Base-by-base conservation (phyloP, 306 rosid genomes). In the Glycine tomentella region DNA sequence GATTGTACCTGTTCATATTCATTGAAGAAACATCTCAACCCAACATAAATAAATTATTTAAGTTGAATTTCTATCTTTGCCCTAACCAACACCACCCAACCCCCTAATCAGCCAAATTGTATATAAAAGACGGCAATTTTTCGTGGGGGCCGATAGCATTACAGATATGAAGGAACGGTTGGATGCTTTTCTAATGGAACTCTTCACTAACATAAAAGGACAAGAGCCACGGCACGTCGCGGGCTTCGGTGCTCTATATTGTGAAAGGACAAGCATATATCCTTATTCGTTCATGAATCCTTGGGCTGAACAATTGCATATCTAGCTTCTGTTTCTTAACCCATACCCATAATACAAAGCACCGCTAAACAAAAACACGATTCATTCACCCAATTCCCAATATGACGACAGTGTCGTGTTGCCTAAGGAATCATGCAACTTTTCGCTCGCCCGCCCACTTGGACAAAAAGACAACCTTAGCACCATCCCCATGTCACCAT, bases 181-280 rank as follows among this genome's bases (percentile, higher is more conserved):
- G 51, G 67, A 62, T 70, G 52, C 67, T 69, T 20, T 20, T 20
- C 20, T 20, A 20, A 20, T 20, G 20, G 0, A 20, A 20, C 20
- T 33, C 45, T 15, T 79, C 68, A 48, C 36, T 4, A 34, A 38
- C 16, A 17, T 68, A 76, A 62, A 48, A 44, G 38, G 82, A 77
- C 67, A 69, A 2, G n/a, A n/a, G 59, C 5, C 68, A 17, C 6
- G 12, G 9, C 52, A 82, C 69, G 53, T 31, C 75, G 62, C 8
- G 15, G 73, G 17, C 61, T n/a, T 42, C 33, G 53, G 31, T 25
- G 31, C 31, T 25, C 31, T 25, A 25, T 25, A 25, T 25, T 48
- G 77, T 73, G 73, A 74, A 84, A 56, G 71, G 50, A 78, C 76
- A 84, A 59, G 84, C 68, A 84, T 69, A 68, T 68, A 75, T 70